phyloP scores from a whole-genome alignment of 2,329 filamentous ascomycete species.

The Colletotrichum neosansevieriae region DNA sequence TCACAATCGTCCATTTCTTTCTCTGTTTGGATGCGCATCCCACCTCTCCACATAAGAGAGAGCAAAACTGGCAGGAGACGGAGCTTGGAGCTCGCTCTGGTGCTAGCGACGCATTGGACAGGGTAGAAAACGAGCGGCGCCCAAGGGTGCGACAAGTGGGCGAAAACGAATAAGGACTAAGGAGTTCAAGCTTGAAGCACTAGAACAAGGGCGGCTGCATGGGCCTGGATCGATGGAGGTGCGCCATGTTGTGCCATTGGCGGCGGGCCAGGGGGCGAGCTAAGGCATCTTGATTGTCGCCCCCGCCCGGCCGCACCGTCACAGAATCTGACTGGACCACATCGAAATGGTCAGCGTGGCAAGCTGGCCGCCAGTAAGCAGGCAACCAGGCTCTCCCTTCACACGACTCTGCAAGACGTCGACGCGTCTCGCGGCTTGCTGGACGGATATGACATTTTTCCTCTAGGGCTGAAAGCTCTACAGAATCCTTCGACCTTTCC shows the following conservation, averaged over 20 bases:
- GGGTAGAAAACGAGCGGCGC: constrained; percentile 35
- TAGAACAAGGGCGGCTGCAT: constrained; percentile 37
- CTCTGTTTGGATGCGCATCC: constrained; percentile 37
- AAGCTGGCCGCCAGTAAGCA: constrained; percentile 18
- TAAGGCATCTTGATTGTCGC: constrained; percentile 36
- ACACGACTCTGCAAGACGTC: constrained; percentile 18
- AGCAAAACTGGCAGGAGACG: constrained; percentile 4
- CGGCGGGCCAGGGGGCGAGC: constrained; percentile 30
- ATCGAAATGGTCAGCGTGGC: constrained; percentile 19
- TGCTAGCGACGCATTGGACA: constrained; percentile 31
- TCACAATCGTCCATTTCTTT: constrained; percentile 25
- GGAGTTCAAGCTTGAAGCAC: constrained; percentile 31
- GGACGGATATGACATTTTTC: constrained; percentile 29
- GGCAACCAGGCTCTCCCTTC: constrained; percentile 15
- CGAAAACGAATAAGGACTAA: constrained; percentile 10
- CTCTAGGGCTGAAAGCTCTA: constrained; percentile 14
- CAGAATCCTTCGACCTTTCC: constrained; percentile 26
- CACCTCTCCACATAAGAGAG: constrained; percentile 34
- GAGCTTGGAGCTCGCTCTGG: constrained; percentile 36
- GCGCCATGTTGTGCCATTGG: constrained; percentile 41
- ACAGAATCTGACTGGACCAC: constrained; percentile 27
- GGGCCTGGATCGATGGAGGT: constrained; percentile 36
- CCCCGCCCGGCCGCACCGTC: constrained; percentile 27
- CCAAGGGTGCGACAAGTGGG: constrained; percentile 28
- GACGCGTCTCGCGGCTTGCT: constrained; percentile 21